Base-by-base conservation (phyloP, 371 early-diverging fungal species). In the Phascolomyces articulosus region DNA sequence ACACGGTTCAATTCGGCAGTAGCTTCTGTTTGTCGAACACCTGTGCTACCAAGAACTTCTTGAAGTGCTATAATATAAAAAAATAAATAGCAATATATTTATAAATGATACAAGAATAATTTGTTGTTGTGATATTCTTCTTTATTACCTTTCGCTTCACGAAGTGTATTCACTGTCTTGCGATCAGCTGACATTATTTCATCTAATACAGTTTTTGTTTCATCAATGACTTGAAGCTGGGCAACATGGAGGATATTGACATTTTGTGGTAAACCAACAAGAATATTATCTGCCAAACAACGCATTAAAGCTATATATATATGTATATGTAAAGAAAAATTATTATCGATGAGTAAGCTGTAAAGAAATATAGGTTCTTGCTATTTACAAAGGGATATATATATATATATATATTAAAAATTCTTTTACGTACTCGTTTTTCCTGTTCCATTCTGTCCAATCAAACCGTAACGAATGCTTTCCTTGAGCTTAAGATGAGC, bases 401-500 rank as follows among this genome's bases (percentile, higher is more conserved):
- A n/a, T n/a, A n/a, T n/a, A n/a, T n/a, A n/a, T n/a, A n/a, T n/a
- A n/a, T n/a, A n/a, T n/a, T n/a, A n/a, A n/a, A n/a, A n/a, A n/a
- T n/a, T n/a, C n/a, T 38, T 38, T 9, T 10, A 38, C 6, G 28
- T 58, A 85, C 84, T 91, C 31, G 94, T 91, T 74, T 96, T 98
- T 8, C 97, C 98, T n/a, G 87, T 85, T 23, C 98, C 97, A 77
- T 96, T 98, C 54, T 88, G 83, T 7, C 96, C 97, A 10, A 94
- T 74, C 8, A 98, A 75, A 44, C 91, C 94, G 67, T 94, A 94
- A 57, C 83, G 82, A 13, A 77, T 78, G 18, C 88, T 89, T 9
- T 78, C 63, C 54, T 87, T 87, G 38, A 94, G 72, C 56, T 77
- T 73, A 6, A 93, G 74, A 51, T 84, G 84, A 20, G 91, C 80